Conservation (phyloP, 345 rosid species). For the Gossypioides kirkii region DNA sequence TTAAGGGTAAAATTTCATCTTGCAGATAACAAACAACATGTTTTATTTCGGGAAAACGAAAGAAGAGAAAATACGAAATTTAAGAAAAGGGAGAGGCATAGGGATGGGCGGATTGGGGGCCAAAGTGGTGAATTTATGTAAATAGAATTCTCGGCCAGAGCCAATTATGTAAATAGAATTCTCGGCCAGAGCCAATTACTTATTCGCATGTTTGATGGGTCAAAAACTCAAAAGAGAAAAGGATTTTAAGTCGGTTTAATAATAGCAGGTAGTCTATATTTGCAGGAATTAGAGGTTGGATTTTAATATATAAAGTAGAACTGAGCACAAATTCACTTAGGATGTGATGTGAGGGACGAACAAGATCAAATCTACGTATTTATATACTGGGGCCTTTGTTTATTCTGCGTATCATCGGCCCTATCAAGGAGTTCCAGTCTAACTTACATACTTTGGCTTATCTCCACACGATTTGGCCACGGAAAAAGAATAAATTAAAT, state of each 20-base stretch:
- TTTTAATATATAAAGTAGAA: no score
- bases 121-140: neutral
- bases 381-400: neutral
- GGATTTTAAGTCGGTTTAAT: no score
- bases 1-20: neutral
- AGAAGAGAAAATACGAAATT: neutral
- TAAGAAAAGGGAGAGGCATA: neutral
- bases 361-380: neutral
- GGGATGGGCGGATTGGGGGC: neutral
- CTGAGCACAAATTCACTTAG: no score
- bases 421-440: neutral
- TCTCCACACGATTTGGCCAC: slow-evolving; percentile 13
- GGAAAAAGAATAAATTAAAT: neutral
- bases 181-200: neutral
- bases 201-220: neutral
- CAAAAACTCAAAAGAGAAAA: neutral
- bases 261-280: no score
- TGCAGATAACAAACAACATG: neutral
- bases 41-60: neutral
- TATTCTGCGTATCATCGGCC: neutral
- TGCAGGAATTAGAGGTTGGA: no score
- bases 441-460: neutral
- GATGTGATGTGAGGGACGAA: neutral
- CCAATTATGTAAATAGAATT: neutral
- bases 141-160: neutral